Base-by-base conservation (phyloP, 2,329 filamentous ascomycete species). In the Fusarium longipes region DNA sequence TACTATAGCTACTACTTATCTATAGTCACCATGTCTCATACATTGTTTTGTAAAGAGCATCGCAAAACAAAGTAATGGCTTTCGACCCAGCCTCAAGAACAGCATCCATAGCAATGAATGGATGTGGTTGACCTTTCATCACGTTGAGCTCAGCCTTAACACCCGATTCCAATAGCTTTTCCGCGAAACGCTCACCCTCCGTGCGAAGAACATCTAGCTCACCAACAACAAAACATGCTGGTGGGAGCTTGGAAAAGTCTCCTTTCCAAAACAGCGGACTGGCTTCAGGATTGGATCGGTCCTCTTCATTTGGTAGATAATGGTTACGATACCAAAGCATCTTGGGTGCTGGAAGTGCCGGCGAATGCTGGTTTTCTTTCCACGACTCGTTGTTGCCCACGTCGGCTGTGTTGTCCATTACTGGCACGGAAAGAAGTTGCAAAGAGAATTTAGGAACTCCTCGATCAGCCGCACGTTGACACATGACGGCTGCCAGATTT, bases 31-130 rank as follows among this genome's bases (percentile, higher is more conserved):
- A 57, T 1, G 17, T 38, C 32, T 62, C 25, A 11, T 63, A 63
- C 58, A 63, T 44, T 1, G 51, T 29, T 10, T 24, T 51, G 1
- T 63, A 51, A 8, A 63, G 12, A 25, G 58, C 39, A 7, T 63
- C 43, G 1, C 58, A 63, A 12, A 63, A 63, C 2, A 63, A 5
- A 0, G 51, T 33, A 1, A 63, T 63, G 0, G 58, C 58, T 20
- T 20, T 51, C 3, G 60, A 51, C 1, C 60, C 60, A 27, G 58
- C 58, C 11, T 63, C 51, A 1, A 63, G 25, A 2, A 57, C 60
- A 0, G 58, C 58, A 29, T 57, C 58, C 58, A 63, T 63, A 4
- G 60, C 58, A n/a, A 63, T 63, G 0, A 63, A 63, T 0, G 58
- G 58, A n/a, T 63, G 60, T 4, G 60, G 60, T 1, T 63, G 60